Percentiles rank a stretch among this genome's conserved stretches.
Evolutionary conservation across 345 rosid genomes (phyloP).

Genomic region (Gossypium sturtianum): DNA sequence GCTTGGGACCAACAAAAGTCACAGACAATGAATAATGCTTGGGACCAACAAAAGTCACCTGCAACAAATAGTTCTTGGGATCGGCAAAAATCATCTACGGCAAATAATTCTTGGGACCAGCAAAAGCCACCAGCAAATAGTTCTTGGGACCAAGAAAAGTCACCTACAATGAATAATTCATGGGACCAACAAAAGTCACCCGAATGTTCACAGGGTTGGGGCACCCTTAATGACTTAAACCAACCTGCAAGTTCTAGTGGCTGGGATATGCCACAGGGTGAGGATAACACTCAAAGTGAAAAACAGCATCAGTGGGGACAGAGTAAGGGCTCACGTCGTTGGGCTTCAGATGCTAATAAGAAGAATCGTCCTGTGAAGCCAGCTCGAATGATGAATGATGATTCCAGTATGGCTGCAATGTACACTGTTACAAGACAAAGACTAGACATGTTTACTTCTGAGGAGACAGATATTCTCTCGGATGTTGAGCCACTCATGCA

Average conservation of each 20-base stretch:
- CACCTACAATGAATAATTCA: neutral
- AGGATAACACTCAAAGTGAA: slow-evolving; percentile 26
- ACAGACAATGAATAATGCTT: slow-evolving; percentile 9
- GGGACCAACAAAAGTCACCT: slow-evolving; percentile 12
- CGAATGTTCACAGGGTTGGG: slow-evolving; percentile 32
- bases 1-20: slow-evolving; percentile 14
- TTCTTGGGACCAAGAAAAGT: slow-evolving; percentile 17
- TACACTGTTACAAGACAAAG: slow-evolving; percentile 60
- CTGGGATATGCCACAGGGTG: slow-evolving; percentile 28
- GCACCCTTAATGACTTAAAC: slow-evolving; percentile 29
- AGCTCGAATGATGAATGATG: slow-evolving; percentile 29
- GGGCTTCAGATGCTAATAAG: slow-evolving; percentile 42
- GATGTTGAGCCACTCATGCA: slow-evolving; percentile 66
- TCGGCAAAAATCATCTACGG: neutral
- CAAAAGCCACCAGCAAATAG: neutral
- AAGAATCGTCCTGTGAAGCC: slow-evolving; percentile 46
- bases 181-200: slow-evolving; percentile 23
- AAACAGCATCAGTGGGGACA: slow-evolving; percentile 38
- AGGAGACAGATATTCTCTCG: slow-evolving; percentile 68
- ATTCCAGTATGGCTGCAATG: slow-evolving; percentile 30
- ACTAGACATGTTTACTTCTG: slow-evolving; percentile 72
- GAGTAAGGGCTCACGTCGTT: slow-evolving; percentile 31
- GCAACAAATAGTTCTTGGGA: slow-evolving; percentile 9
- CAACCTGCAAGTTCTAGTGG: slow-evolving; percentile 25
- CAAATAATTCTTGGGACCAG: slow-evolving; percentile 15